phyloP scores from a whole-genome alignment of 2,329 filamentous ascomycete species.

The Xylariaceae sp. region DNA sequence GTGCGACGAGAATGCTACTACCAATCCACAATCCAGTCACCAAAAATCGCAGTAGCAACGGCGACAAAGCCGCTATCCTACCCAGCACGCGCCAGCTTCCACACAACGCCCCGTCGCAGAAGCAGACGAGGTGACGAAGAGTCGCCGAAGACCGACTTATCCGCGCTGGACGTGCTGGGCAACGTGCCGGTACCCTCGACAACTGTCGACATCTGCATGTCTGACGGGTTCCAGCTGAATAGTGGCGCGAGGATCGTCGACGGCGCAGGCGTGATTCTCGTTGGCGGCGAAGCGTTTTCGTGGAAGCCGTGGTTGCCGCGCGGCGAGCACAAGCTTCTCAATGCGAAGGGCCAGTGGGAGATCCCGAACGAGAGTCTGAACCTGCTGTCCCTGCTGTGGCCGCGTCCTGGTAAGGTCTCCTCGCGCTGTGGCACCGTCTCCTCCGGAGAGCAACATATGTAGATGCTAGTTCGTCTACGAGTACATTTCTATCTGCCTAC shows the following conservation, averaged over 20 bases:
- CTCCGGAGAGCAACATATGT: too few relatives aligned
- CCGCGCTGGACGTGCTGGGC: constrained; percentile 70
- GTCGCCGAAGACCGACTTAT: constrained; percentile 57
- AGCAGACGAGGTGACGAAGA: constrained; percentile 20
- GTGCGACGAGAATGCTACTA: constrained; percentile 14
- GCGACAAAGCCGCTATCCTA: constrained; percentile 2
- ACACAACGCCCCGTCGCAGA: constrained; percentile 18
- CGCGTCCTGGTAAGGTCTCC: constrained; percentile 68
- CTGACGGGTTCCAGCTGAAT: constrained; percentile 81
- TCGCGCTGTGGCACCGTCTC: neutral
- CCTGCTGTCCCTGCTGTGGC: constrained; percentile 72
- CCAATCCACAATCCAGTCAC: constrained; percentile 1
- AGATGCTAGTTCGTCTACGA: too few relatives aligned
- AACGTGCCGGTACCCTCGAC: constrained; percentile 73
- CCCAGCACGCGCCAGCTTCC: constrained; percentile 19
- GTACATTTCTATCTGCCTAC: neutral
- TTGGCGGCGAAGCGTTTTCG: constrained; percentile 80
- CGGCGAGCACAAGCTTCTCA: constrained; percentile 48
- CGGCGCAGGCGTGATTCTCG: constrained; percentile 68
- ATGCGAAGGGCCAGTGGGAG: constrained; percentile 77
- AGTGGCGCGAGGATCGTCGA: constrained; percentile 67
- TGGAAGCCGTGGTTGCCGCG: constrained; percentile 75
- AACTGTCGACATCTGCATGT: constrained; percentile 73
- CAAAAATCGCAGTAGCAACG: neutral
- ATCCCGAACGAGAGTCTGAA: constrained; percentile 66